Conservation (phyloP, 495 filamentous ascomycete species). For the Clohesyomyces aquaticus region DNA sequence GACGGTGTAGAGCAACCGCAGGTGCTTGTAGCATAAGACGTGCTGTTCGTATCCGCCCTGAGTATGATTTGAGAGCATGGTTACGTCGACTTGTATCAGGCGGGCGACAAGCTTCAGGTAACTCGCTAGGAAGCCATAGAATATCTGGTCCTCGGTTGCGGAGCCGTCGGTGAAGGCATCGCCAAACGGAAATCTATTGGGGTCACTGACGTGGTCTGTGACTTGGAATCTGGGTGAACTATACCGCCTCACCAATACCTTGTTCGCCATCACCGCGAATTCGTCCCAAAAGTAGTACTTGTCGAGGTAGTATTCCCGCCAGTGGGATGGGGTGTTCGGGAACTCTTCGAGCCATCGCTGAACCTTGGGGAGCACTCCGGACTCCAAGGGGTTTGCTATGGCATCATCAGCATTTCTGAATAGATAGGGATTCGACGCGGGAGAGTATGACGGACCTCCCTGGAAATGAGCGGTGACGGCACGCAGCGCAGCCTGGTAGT, state of each 20-base stretch:
- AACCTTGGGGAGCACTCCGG: conserved; percentile 36
- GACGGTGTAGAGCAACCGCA: conserved; percentile 16
- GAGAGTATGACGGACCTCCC: not conserved
- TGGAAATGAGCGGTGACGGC: conserved; percentile 25
- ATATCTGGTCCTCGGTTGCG: conserved; percentile 25
- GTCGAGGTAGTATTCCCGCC: conserved; percentile 46
- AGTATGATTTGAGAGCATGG: not conserved
- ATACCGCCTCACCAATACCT: conserved; percentile 53
- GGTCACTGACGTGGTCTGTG: conserved; percentile 10
- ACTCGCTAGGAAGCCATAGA: conserved; percentile 18
- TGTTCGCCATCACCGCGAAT: conserved; percentile 52
- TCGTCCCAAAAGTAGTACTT: conserved; percentile 60
- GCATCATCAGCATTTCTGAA: conserved; percentile 20
- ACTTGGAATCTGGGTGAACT: conserved; percentile 17
- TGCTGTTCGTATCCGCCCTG: not conserved
- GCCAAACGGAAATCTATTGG: conserved; percentile 31
- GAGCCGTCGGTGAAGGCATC: conserved; percentile 22
- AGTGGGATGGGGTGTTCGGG: conserved; percentile 35
- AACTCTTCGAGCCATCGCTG: conserved; percentile 45
- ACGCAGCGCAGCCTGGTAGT: conserved; percentile 23
- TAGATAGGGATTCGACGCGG: not conserved
- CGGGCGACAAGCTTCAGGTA: conserved; percentile 34
- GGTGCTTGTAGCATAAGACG: conserved; percentile 26
- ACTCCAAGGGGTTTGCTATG: conserved; percentile 40
- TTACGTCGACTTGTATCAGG: conserved; percentile 28